Base-by-base conservation (phyloP, 1,284 basidiomycete species). In the Fomitopsis palustris region DNA sequence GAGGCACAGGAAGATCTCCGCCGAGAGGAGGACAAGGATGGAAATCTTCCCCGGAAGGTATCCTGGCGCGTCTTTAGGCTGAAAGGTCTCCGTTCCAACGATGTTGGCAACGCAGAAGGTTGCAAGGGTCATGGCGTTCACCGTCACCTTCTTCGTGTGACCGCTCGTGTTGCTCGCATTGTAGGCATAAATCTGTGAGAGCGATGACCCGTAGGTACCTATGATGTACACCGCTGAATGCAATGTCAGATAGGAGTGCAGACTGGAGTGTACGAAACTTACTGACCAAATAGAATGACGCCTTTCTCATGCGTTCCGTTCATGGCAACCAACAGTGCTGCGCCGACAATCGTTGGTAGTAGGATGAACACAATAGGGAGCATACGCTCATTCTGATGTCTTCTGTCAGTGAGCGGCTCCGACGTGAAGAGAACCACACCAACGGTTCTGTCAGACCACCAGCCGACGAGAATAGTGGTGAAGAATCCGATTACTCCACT, bases 131-230 rank as follows among this genome's bases (percentile, higher is more conserved):
- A 87, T 73, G 1, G 83, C 81, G 62, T 88, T 87, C 60, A 87
- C 76, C 1, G 84, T 62, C 29, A 75, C 77, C 74, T 88, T 89
- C 76, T 89, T 88, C 1, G 85, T 88, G 56, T 85, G 82, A 2
- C 86, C 87, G 43, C 80, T 80, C 0, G 82, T 87, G 66, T 89
- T 88, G 53, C 81, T 83, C 0, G 85, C 84, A 57, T 87, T 87
- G 65, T 86, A 88, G 0, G 84, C 83, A 62, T 87, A 89, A 19
- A 89, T 77, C 0, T 81, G 80, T 0, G 85, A 80, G 3, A 88
- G 70, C 0, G 84, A 80, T 52, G 82, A 84, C 9, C 85, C 85
- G 63, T 83, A 87, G 2, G 83, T 82, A 17, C 78, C 77, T 37
- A 82, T 77, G n/a, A 89, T 72, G 63, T 87, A 86, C 8, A 77